Conservation (phyloP, 495 filamentous ascomycete genomes). For the Apodospora peruviana region DNA sequence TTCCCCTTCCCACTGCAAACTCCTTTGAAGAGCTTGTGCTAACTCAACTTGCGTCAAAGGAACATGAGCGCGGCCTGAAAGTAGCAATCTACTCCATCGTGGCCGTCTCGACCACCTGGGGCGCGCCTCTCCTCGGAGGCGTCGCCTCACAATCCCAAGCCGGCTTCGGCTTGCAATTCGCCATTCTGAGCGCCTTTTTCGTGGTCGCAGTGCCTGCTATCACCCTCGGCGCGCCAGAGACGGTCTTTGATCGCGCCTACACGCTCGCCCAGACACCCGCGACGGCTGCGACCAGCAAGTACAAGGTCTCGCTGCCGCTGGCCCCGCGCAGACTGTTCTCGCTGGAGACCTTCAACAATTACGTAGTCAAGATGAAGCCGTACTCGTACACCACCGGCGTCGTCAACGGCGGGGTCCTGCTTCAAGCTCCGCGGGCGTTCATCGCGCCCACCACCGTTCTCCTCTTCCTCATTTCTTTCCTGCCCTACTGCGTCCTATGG, state of each 20-base stretch:
- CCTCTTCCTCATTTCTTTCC: constrained; percentile 34
- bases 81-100: constrained; percentile 34
- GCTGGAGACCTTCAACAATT: constrained; percentile 22
- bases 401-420: constrained; percentile 18
- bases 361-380: constrained; percentile 34
- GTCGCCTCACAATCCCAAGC: constrained; percentile 29
- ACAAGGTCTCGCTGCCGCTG: constrained; percentile 24
- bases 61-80: constrained; percentile 38
- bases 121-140: constrained; percentile 44
- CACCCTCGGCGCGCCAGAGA: constrained; percentile 44
- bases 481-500: constrained; percentile 38
- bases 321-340: constrained; percentile 24
- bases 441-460: constrained; percentile 39
- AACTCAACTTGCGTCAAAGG: constrained; percentile 26
- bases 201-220: constrained; percentile 38
- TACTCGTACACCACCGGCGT: constrained; percentile 24
- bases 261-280: constrained; percentile 24
- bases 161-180: constrained; percentile 39
- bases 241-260: constrained; percentile 35
- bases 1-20: not conserved
- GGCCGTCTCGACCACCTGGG: constrained; percentile 41
- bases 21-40: not conserved
- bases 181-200: constrained; percentile 42
- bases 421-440: constrained; percentile 39
- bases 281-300: constrained; percentile 15